Base-by-base conservation (phyloP, 2,329 filamentous ascomycete genomes). In the Xylariales sp. region DNA sequence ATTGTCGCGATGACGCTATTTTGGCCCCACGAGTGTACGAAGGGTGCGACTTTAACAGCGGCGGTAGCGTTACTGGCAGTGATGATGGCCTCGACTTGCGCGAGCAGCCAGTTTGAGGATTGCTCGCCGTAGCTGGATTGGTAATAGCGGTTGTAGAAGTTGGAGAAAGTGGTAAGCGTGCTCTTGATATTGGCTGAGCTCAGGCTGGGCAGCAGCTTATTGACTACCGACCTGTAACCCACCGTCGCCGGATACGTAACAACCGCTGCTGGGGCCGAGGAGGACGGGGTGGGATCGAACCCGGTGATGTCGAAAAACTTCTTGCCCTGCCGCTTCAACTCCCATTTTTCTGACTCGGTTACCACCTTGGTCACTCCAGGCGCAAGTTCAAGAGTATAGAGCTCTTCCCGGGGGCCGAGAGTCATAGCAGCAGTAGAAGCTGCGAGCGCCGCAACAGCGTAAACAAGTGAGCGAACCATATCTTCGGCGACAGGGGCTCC, bases 291-390 rank as follows among this genome's bases (percentile, higher is more conserved):
- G 49, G 53, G 59, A 46, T 67, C 60, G 43, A 79, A 75, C 43
- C 81, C 71, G 20, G 85, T 88, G 55, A 89, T 83, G 63, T 90
- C 86, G 68, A 88, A 86, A 70, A 89, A 89, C 56, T 81, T 83
- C 48, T 76, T 71, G 46, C 84, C 83, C 60, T 84, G 71, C 80
- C 85, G 53, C 58, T 80, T 77, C 36, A 88, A 61, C 46, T 73
- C 74, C 80, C 83, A 86, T 61, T 88, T 88, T 63, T 87, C 78
- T 37, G 86, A 79, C 49, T 89, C 84, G 0, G 79, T 84, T 19
- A 88, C 78, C 74, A 80, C 83, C 66, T 70, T 65, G 19, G 77
- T 83, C 53, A 83, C 73, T 37, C 80, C 81, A 5, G 80, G 81
- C n/a, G 71, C 73, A 8, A 86, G 64, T 63, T 88, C 82, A 46